Conservation (phyloP, 2,329 filamentous ascomycete genomes). For the Fusarium drepaniforme region DNA sequence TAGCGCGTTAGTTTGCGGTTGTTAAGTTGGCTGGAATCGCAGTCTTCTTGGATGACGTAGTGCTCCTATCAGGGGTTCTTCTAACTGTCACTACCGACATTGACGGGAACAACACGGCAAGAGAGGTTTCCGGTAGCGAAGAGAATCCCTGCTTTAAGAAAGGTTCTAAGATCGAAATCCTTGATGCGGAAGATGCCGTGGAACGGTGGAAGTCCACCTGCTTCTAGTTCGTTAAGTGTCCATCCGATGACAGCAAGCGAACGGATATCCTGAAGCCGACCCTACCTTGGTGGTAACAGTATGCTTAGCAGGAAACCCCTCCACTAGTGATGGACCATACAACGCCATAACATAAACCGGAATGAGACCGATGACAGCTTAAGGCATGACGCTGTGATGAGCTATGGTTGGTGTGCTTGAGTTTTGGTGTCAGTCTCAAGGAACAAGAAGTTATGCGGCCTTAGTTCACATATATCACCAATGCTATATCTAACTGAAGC, state of each 20-base stretch:
- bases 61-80: background rate
- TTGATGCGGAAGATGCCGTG: background rate
- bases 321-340: background rate
- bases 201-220: background rate
- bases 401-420: background rate
- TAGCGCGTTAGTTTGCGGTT: background rate
- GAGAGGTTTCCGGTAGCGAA: background rate
- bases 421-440: background rate
- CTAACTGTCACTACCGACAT: background rate
- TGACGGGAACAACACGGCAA: background rate
- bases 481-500: background rate
- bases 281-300: background rate
- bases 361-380: background rate
- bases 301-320: background rate
- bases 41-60: background rate
- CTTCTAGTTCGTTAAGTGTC: background rate
- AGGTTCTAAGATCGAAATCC: background rate
- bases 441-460: background rate
- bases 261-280: background rate
- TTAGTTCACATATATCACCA: background rate
- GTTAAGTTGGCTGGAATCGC: background rate
- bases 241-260: background rate
- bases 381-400: background rate
- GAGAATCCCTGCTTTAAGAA: background rate
- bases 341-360: background rate